phyloP scores from a whole-genome alignment of 2,329 filamentous ascomycete species.

The Ceratocystis ficicola region DNA sequence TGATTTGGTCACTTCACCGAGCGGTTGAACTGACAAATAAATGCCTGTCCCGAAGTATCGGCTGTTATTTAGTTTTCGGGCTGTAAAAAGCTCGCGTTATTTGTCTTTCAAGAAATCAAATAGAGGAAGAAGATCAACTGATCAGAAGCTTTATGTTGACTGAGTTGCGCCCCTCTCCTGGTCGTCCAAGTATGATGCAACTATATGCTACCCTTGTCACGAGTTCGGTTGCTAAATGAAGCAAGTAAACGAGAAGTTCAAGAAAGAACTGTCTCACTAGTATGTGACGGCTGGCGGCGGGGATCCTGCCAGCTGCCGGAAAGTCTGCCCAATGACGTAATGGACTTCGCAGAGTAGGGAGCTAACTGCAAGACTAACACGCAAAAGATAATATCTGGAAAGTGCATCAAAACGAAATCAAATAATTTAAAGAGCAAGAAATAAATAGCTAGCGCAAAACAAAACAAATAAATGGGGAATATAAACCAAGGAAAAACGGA shows the following conservation, averaged over 20 bases:
- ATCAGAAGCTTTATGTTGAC: neutral
- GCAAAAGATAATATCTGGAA: neutral
- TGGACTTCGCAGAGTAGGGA: neutral
- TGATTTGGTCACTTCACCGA: too few relatives aligned
- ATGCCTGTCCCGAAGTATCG: too few relatives aligned
- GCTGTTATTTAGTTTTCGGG: too few relatives aligned
- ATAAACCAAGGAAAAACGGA: constrained; percentile 10
- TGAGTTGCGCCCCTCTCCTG: neutral
- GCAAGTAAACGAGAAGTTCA: neutral
- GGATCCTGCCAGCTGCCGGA: neutral
- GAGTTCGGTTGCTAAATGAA: neutral
- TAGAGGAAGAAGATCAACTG: neutral
- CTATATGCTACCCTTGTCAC: neutral
- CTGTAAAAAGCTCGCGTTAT: too few relatives aligned
- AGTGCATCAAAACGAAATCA: neutral
- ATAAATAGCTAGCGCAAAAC: neutral
- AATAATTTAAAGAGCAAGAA: neutral
- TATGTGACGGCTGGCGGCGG: too few relatives aligned
- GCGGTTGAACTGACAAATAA: too few relatives aligned
- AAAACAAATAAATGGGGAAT: constrained; percentile 1
- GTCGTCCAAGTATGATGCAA: neutral
- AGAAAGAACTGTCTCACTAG: too few relatives aligned
- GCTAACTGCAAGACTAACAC: neutral
- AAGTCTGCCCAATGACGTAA: neutral
- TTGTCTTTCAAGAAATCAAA: too few relatives aligned